A percentile compares a stretch with the other conserved stretches of the same genome.
Conservation (phyloP, 2,329 filamentous ascomycete genomes). For the Aspergillus transmontanensis region DNA sequence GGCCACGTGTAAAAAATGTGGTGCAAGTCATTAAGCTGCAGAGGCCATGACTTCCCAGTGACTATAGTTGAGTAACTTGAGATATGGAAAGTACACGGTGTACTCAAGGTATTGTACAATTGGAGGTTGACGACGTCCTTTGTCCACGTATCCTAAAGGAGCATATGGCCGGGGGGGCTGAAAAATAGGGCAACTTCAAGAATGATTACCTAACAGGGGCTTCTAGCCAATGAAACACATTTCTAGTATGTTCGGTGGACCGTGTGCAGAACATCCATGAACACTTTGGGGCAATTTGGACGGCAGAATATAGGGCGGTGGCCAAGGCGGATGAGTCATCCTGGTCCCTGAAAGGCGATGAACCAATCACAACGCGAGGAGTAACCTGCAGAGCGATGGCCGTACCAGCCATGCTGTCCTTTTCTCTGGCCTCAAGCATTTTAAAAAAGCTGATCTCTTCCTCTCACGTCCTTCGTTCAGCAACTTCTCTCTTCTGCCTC, state of each 20-base stretch:
- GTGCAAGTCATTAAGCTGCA: not conserved
- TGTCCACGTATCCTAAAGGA: constrained; percentile 1
- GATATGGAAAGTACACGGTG: not conserved
- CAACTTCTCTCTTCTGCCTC: constrained; percentile 17
- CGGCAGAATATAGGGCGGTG: constrained; percentile 30
- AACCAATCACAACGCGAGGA: constrained; percentile 42
- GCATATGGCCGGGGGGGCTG: not conserved
- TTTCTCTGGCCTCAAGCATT: constrained; percentile 18
- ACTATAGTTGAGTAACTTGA: not conserved
- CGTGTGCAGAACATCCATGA: constrained; percentile 12
- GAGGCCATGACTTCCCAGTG: not conserved
- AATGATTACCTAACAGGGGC: not conserved
- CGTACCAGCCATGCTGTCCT: constrained; percentile 33
- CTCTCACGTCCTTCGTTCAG: constrained; percentile 1
- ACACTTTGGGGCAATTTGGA: not conserved
- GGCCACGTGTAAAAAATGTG: not conserved
- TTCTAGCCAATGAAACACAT: not conserved
- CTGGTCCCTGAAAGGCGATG: not conserved
- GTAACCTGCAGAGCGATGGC: constrained; percentile 37
- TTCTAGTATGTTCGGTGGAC: constrained; percentile 38
- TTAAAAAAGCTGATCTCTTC: constrained; percentile 4
- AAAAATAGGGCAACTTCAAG: not conserved
- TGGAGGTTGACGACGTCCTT: not conserved
- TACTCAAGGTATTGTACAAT: not conserved
- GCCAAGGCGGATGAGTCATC: constrained; percentile 31